Evolutionary conservation across 179 eudicot genomes (phyloP), one percentile per base, ranked within the genome.

Genomic region (Monotropa hypopitys): DNA sequence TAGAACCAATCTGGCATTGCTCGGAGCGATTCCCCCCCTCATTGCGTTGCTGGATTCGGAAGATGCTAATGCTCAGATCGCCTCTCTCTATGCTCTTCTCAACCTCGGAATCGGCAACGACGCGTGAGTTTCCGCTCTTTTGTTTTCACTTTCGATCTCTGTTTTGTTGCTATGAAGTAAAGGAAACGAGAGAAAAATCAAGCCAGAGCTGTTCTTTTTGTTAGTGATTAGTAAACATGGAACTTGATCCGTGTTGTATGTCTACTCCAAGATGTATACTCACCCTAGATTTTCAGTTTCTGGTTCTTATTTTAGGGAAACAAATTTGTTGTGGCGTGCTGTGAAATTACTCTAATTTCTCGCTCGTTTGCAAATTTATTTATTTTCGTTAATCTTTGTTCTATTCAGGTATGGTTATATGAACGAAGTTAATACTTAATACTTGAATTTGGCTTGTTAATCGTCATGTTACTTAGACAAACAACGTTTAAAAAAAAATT

Each of bases 1-100:
- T 0, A 85, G 98, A 80, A 81, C 70, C 13, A 89, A 84, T 50
- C 78, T 94, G 3, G 90, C 94, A 0, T 84, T 94, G 86, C 88
- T 94, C 32, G 98, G 98, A 21, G 94, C 91, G 1, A 92, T 94
- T 78, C 96, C 98, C 15, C 92, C 96, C 7, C 85, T 94, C 11
- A 85, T 94, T 15, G 81, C 81, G 0, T 63, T 92, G 85, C 79
- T 94, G 5, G 91, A 88, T 77, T 80, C 72, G 30, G 69, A 32
- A 8, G 85, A 83, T 70, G 20, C 63, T 42, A 81, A 77, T 9
- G 75, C 78, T 50, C 86, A 83, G 32, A 85, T 90, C 74, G 86
- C 88, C 5, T 88, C 97, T 54, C 85, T 94, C 11, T 94, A 94
- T 59, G 96, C 94, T 70, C 85, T 94, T 65, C 97, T 94, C 79